Percentiles rank a stretch among this genome's conserved stretches.
These are phyloP conservation scores for Globisporangium barbulae DNA, from an alignment of 352 stramenopile species.

Conservation along the genomic window DNA sequence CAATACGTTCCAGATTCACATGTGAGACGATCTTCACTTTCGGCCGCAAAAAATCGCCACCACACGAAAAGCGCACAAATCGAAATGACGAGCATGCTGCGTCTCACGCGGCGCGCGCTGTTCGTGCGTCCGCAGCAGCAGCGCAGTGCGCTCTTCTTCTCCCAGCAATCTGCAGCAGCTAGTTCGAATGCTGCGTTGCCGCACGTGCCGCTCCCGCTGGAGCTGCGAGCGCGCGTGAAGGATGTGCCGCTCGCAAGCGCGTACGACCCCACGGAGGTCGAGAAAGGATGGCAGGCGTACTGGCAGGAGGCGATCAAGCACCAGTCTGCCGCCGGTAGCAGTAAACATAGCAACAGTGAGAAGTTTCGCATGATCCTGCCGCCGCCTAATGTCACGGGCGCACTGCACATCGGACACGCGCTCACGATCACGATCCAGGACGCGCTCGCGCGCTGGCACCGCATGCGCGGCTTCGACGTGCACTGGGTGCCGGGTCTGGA, in stretches of 20 bases:
- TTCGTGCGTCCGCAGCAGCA: constrained; percentile 1
- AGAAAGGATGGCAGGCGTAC: constrained; percentile 67
- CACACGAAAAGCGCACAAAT: constrained; percentile 5
- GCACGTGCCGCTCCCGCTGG: constrained; percentile 30
- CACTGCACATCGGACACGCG: constrained; percentile 98
- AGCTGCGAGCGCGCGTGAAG: constrained; percentile 54
- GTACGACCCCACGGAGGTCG: constrained; percentile 65
- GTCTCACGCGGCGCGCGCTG: constrained; percentile 12
- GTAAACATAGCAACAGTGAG: constrained; percentile 7
- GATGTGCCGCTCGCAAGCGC: constrained; percentile 42
- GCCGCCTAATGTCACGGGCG: constrained; percentile 93
- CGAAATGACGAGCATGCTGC: constrained; percentile 15
- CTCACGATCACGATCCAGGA: constrained; percentile 98
- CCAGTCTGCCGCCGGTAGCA: constrained; percentile 14
- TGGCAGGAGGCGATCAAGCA: constrained; percentile 53
- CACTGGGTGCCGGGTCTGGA: constrained; percentile 97
- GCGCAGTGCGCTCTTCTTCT: constrained; percentile 13
- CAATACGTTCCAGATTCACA: not conserved
- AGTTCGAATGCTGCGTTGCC: not conserved
- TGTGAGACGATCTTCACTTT: constrained; percentile 9
- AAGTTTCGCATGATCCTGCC: constrained; percentile 90
- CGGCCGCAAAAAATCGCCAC: not conserved
- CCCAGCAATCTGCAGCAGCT: not conserved
- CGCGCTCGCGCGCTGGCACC: constrained; percentile 96
- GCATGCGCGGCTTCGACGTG: constrained; percentile 97